Percentiles rank a stretch among this genome's conserved stretches.
Evolutionary conservation across 228 moss, liverwort and hornwort genomes (phyloP).

Genomic region (Sphagnum fallax): DNA sequence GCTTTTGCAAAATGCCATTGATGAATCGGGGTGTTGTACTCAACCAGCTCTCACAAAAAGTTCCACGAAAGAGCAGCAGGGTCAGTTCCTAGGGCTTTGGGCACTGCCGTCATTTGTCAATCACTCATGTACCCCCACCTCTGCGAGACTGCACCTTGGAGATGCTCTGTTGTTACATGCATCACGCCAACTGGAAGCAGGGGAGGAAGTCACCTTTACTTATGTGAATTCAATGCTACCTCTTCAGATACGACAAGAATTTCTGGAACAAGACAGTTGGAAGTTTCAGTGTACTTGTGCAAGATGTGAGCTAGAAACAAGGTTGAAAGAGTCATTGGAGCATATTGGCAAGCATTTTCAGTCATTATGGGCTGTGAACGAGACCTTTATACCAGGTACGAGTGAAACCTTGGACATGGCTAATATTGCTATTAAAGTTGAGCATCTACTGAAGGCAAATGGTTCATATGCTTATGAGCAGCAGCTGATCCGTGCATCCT

Average conservation of each 20-base stretch:
- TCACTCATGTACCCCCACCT: conserved; percentile 67
- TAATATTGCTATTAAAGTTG: conserved; percentile 33
- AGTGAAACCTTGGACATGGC: conserved; percentile 36
- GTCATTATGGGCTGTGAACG: conserved; percentile 34
- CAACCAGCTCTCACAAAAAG: conserved; percentile 24
- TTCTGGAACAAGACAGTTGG: conserved; percentile 39
- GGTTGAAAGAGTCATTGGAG: conserved; percentile 39
- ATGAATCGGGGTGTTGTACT: conserved; percentile 39
- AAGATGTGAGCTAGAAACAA: conserved; percentile 43
- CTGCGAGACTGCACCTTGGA: conserved; percentile 56
- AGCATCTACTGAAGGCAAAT: conserved; percentile 39
- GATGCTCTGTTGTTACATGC: conserved; percentile 65
- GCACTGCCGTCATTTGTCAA: conserved; percentile 68
- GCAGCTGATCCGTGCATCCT: conserved; percentile 38
- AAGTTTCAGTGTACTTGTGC: conserved; percentile 34
- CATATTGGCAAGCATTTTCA: conserved; percentile 40
- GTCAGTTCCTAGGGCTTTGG: conserved; percentile 62
- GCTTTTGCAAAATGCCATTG: conserved; percentile 27
- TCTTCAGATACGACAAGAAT: conserved; percentile 28
- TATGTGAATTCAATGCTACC: conserved; percentile 41
- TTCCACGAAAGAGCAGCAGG: conserved; percentile 31
- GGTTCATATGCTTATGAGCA: conserved; percentile 29
- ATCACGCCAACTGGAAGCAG: conserved; percentile 47
- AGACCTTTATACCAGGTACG: conserved; percentile 22
- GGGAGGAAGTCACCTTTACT: conserved; percentile 58